These are phyloP conservation scores for Hypseocharis bilobata DNA, from an alignment of 441 rosid genomes.

Conservation along the genomic window DNA sequence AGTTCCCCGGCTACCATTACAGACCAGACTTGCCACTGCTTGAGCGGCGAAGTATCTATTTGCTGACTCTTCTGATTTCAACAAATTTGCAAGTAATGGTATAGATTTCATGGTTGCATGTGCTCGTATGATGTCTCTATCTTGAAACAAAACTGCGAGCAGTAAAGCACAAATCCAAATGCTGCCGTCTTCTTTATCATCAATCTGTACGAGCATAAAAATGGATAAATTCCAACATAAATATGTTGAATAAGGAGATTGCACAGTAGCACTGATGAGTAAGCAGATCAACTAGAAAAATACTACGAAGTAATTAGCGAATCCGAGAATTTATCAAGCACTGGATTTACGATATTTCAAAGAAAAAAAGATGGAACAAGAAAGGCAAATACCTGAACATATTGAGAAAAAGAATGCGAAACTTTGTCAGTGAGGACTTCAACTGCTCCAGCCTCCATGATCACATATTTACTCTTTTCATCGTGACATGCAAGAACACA, in stretches of 20 bases:
- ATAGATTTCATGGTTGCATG: conserved; percentile 83
- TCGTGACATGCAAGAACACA: conserved; percentile 92
- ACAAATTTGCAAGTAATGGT: conserved; percentile 76
- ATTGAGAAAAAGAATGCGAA: conserved; percentile 47
- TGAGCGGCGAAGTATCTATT: conserved; percentile 96
- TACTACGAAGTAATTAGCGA: not conserved
- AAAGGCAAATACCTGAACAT: conserved; percentile 56
- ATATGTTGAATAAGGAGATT: not conserved
- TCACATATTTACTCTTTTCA: conserved; percentile 63
- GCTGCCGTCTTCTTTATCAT: conserved; percentile 74
- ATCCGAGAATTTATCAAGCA: not conserved
- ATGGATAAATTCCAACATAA: conserved; percentile 4
- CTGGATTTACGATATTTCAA: not conserved
- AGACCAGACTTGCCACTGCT: conserved; percentile 84
- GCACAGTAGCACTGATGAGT: not conserved
- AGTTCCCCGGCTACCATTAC: conserved; percentile 97
- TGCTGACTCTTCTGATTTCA: conserved; percentile 86
- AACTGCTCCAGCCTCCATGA: conserved; percentile 91
- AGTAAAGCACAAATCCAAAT: conserved; percentile 93
- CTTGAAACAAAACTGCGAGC: conserved; percentile 87
- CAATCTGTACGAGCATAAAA: conserved; percentile 53
- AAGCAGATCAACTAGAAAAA: not conserved
- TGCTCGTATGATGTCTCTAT: conserved; percentile 90
- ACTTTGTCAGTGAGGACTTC: conserved; percentile 81
- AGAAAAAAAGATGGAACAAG: not conserved